Evolutionary conservation across 345 rosid species (phyloP).

Genomic region (Lumnitzera racemosa): DNA sequence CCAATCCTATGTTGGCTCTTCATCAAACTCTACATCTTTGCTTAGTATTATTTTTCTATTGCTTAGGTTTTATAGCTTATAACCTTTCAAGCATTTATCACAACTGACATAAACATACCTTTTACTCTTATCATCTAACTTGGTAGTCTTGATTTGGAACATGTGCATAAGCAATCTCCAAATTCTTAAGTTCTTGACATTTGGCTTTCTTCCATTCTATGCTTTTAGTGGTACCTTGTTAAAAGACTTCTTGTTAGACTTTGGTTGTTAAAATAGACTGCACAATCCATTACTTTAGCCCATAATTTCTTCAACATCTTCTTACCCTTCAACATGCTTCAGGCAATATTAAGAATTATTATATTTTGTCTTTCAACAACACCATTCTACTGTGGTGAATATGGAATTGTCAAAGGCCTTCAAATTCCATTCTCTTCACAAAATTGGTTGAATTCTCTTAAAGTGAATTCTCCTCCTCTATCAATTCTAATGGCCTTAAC

Average conservation of each 20-base stretch:
- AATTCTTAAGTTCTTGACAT: neutral
- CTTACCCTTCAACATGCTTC: conserved; percentile 4
- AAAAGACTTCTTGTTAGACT: neutral
- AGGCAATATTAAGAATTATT: conserved; percentile 1
- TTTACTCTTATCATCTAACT: no score
- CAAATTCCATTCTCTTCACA: neutral
- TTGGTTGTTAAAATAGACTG: neutral
- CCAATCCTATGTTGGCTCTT: neutral
- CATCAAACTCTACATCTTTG: neutral
- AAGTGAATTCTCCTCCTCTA: conserved; percentile 3
- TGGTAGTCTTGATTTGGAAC: no score
- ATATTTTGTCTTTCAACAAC: neutral
- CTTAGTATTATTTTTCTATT: neutral
- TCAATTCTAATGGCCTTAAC: neutral
- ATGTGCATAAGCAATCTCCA: neutral
- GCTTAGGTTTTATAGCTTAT: neutral
- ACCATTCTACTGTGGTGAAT: conserved; percentile 1
- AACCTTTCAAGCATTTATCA: neutral
- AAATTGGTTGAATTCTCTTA: neutral
- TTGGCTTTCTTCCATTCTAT: neutral
- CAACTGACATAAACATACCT: no score
- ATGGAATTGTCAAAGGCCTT: neutral
- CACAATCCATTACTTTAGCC: neutral
- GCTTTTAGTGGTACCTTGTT: neutral
- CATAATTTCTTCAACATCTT: neutral